Percentiles rank a stretch among this genome's conserved stretches.
Conservation (phyloP, 495 filamentous ascomycete genomes). For the Aspergillus conjunctus region DNA sequence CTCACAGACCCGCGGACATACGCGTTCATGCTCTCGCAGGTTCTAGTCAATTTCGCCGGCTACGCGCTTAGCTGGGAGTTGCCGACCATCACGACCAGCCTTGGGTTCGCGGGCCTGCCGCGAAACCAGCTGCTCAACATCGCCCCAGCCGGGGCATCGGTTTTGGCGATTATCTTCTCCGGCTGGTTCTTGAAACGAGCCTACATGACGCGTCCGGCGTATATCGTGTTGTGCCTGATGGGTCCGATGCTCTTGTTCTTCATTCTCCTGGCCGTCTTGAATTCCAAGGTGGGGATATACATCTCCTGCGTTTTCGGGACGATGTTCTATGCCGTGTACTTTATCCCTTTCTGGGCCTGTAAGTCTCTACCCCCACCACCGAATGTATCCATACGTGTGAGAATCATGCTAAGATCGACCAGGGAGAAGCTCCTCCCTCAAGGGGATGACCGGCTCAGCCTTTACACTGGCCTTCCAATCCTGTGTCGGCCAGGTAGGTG, state of each 20-base stretch:
- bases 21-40: constrained; percentile 35
- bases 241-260: constrained; percentile 30
- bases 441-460: constrained; percentile 36
- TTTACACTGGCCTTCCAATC: constrained; percentile 37
- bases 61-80: constrained; percentile 35
- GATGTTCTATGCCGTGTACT: constrained; percentile 28
- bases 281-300: constrained; percentile 29
- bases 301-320: constrained; percentile 32
- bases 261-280: constrained; percentile 25
- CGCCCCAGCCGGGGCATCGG: constrained; percentile 26
- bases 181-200: constrained; percentile 22
- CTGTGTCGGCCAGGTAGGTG: constrained; percentile 37
- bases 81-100: constrained; percentile 35
- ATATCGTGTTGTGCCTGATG: constrained; percentile 23
- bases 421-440: constrained; percentile 33
- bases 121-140: constrained; percentile 40
- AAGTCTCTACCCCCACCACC: not conserved
- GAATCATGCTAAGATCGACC: not conserved
- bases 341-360: constrained; percentile 38
- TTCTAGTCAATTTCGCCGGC: constrained; percentile 34
- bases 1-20: constrained; percentile 35
- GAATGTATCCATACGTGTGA: no score
- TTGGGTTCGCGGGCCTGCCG: constrained; percentile 35
- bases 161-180: constrained; percentile 29
- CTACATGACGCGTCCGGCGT: constrained; percentile 20